These are phyloP conservation scores for Neobulgaria alba DNA, from an alignment of 2,329 filamentous ascomycete species.

Conservation along the genomic window DNA sequence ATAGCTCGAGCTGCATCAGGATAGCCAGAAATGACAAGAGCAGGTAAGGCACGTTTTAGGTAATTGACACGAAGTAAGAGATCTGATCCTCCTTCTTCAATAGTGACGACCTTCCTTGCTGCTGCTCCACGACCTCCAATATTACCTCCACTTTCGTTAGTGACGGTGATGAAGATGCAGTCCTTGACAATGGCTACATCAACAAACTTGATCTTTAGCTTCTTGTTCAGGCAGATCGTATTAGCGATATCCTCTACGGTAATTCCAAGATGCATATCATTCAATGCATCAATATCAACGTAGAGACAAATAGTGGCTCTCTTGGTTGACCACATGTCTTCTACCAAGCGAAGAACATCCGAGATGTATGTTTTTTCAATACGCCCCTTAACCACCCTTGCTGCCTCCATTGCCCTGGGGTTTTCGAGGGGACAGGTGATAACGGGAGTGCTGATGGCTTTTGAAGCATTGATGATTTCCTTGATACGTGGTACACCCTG, in stretches of 20 bases:
- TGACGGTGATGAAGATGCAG: conserved; percentile 65
- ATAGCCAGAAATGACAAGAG: conserved; percentile 84
- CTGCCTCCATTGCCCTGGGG: conserved; percentile 64
- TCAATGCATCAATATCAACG: conserved; percentile 71
- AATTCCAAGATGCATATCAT: conserved; percentile 75
- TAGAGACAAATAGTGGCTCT: conserved; percentile 71
- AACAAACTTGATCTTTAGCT: conserved; percentile 63
- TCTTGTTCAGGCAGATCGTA: conserved; percentile 73
- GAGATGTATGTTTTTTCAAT: conserved; percentile 91
- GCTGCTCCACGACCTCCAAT: conserved; percentile 16
- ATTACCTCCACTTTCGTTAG: conserved; percentile 41
- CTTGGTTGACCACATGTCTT: conserved; percentile 78
- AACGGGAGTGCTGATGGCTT: conserved; percentile 86
- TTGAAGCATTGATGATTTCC: conserved; percentile 98
- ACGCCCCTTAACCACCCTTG: conserved; percentile 83
- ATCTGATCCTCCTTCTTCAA: conserved; percentile 48
- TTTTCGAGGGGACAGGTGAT: conserved; percentile 81
- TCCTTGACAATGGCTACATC: conserved; percentile 47
- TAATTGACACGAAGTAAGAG: conserved; percentile 74
- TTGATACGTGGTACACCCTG: conserved; percentile 99
- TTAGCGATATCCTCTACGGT: conserved; percentile 61
- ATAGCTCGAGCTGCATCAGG: conserved; percentile 78
- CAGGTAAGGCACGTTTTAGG: conserved; percentile 71
- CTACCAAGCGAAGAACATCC: conserved; percentile 72
- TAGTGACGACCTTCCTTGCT: conserved; percentile 21